These are phyloP conservation scores for Phytopythium helicoides DNA, from an alignment of 352 stramenopile species.

Conservation along the genomic window DNA sequence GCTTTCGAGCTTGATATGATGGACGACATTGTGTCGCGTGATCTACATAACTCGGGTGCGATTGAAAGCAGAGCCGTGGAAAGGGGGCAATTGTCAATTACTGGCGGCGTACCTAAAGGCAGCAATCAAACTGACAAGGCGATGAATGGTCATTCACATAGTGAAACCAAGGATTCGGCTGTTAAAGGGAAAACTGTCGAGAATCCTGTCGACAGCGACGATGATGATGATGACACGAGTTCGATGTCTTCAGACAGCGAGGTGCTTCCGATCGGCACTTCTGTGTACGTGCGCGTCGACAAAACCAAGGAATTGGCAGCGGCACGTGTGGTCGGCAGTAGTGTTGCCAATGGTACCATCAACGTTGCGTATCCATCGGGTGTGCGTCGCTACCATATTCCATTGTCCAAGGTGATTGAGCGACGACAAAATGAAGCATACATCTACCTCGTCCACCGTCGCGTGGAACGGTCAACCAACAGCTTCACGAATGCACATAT, in stretches of 20 bases:
- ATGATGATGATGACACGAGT: constrained; percentile 18
- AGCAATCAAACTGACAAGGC: background rate
- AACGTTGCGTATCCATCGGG: constrained; percentile 70
- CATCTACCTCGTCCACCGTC: constrained; percentile 81
- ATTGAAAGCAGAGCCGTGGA: too few species aligned
- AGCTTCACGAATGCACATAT: constrained; percentile 81
- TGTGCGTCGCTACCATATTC: constrained; percentile 56
- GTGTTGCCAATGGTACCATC: constrained; percentile 44
- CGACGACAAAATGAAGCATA: constrained; percentile 51
- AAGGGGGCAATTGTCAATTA: too few species aligned
- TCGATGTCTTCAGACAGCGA: constrained; percentile 11
- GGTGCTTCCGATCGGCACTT: constrained; percentile 42
- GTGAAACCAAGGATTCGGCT: background rate
- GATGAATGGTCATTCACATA: background rate
- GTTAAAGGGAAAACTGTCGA: background rate
- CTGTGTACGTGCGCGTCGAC: constrained; percentile 62
- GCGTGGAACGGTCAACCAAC: constrained; percentile 77
- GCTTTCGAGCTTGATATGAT: constrained; percentile 63
- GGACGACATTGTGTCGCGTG: constrained; percentile 17
- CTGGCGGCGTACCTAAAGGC: background rate
- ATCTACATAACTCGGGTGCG: too few species aligned
- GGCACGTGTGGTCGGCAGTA: constrained; percentile 71
- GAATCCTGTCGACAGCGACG: constrained; percentile 10
- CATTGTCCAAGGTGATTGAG: constrained; percentile 52
- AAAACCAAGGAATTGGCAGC: constrained; percentile 58